These are phyloP conservation scores for Globisporangium canariense DNA, from an alignment of 352 stramenopile species.

Conservation along the genomic window DNA sequence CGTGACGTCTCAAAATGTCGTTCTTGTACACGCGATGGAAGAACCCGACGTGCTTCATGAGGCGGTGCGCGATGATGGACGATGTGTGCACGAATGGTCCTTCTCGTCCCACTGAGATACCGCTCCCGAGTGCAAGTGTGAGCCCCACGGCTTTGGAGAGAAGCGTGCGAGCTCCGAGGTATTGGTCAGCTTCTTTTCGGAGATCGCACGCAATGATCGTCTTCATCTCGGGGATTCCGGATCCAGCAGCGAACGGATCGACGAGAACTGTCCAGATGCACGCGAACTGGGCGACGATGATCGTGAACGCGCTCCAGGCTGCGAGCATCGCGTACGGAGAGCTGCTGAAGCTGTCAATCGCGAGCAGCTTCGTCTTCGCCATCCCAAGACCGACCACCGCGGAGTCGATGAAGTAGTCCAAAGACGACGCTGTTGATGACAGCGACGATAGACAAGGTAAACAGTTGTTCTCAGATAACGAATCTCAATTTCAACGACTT, in stretches of 20 bases:
- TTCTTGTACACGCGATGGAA: conserved; percentile 70
- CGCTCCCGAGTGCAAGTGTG: conserved; percentile 85
- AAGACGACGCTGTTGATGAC: conserved; percentile 33
- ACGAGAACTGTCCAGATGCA: conserved; percentile 44
- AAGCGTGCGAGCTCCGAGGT: conserved; percentile 44
- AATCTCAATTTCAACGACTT: not conserved
- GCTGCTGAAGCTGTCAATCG: conserved; percentile 12
- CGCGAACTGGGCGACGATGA: conserved; percentile 26
- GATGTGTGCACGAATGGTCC: conserved; percentile 95
- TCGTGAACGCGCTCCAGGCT: conserved; percentile 35
- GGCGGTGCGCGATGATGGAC: conserved; percentile 78
- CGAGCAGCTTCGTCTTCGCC: conserved; percentile 18
- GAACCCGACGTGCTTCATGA: conserved; percentile 71
- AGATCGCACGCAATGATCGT: conserved; percentile 69
- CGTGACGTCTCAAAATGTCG: conserved; percentile 67
- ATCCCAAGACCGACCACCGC: conserved; percentile 20
- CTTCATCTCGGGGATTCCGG: conserved; percentile 77
- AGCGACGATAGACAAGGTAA: not conserved
- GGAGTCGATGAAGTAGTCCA: conserved; percentile 48
- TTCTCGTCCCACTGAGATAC: conserved; percentile 95
- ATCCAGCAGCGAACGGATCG: conserved; percentile 47
- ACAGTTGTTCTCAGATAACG: not conserved
- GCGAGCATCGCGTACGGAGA: conserved; percentile 23
- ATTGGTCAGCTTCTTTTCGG: conserved; percentile 39
- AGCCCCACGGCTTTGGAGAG: conserved; percentile 88